Conservation (phyloP, 2,329 filamentous ascomycete genomes). For the Stachybotrys echinatus region DNA sequence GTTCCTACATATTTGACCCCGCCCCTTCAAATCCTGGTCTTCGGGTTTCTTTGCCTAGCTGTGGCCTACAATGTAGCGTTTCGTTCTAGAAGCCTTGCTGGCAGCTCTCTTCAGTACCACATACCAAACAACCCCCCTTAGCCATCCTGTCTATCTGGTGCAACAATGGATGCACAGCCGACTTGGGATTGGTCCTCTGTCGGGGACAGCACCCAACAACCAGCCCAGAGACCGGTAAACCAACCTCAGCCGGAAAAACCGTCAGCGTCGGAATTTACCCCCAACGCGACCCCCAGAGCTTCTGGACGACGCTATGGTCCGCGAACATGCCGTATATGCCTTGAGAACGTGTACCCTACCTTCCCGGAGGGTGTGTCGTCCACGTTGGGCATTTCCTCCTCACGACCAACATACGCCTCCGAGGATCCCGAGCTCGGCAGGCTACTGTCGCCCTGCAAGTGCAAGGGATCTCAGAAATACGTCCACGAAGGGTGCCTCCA, state of each 20-base stretch:
- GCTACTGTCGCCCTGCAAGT: constrained; percentile 84
- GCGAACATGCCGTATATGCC: constrained; percentile 82
- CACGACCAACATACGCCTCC: constrained; percentile 58
- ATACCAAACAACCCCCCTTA: neutral
- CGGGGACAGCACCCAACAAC: constrained; percentile 6
- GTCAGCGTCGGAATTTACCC: neutral
- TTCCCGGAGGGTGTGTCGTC: constrained; percentile 30
- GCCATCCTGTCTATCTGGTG: neutral
- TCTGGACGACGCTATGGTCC: constrained; percentile 53
- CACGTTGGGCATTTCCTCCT: constrained; percentile 24
- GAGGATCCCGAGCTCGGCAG: constrained; percentile 69
- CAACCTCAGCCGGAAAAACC: constrained; percentile 4
- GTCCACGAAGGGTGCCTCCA: constrained; percentile 89
- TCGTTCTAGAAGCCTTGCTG: neutral
- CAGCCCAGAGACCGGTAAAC: constrained; percentile 1
- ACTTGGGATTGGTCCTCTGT: constrained; percentile 20
- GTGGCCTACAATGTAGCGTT: constrained; percentile 19
- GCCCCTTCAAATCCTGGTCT: constrained; percentile 12
- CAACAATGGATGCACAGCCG: constrained; percentile 18
- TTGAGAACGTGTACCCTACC: constrained; percentile 58
- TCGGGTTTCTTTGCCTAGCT: neutral
- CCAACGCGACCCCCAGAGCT: constrained; percentile 5
- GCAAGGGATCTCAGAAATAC: constrained; percentile 88
- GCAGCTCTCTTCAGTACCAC: neutral
- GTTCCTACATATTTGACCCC: constrained; percentile 1